Base-by-base conservation (phyloP, 2,329 filamentous ascomycete species). In the Dactylellina haptotyla region DNA sequence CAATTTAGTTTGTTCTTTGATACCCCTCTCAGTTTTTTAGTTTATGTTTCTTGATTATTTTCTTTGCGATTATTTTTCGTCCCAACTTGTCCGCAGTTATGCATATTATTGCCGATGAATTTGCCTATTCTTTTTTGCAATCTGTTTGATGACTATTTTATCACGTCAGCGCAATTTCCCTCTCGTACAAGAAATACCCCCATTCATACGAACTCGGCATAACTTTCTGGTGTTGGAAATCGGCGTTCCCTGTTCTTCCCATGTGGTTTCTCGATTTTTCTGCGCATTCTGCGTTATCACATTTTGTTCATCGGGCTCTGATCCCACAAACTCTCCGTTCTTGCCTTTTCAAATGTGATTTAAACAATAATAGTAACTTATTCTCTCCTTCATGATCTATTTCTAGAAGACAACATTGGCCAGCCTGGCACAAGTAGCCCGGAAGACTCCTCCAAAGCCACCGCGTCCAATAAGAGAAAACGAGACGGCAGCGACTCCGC, bases 281-380 rank as follows among this genome's bases (percentile, higher is more conserved):
- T 25, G 4, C 10, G 18, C 41, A n/a, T 20, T 45, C 18, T 50
- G 16, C n/a, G 12, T 51, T 51, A 32, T n/a, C n/a, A n/a, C n/a
- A n/a, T n/a, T n/a, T n/a, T n/a, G n/a, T n/a, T n/a, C n/a, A n/a
- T n/a, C n/a, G n/a, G n/a, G n/a, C n/a, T n/a, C n/a, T n/a, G n/a
- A n/a, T n/a, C n/a, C n/a, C n/a, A n/a, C n/a, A n/a, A n/a, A n/a
- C 18, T 46, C 41, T 46, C 18, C 41, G 41, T 20, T 46, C 12
- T 46, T 23, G 18, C 50, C 50, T 25, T 54, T 37, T 43, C 28
- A 56, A 48, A 61, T 66, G 69, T 65, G 54, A 73, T 61, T 59
- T 61, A 62, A 56, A 61, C 32, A 72, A 65, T 53, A 70, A 59
- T 72, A 73, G 53, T 73, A 73, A 73, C 66, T 73, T 37, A 73